Percentiles rank a stretch among this genome's conserved stretches.
phyloP scores from a whole-genome alignment of 805 yeast genomes.

The Candida jianshihensis region DNA sequence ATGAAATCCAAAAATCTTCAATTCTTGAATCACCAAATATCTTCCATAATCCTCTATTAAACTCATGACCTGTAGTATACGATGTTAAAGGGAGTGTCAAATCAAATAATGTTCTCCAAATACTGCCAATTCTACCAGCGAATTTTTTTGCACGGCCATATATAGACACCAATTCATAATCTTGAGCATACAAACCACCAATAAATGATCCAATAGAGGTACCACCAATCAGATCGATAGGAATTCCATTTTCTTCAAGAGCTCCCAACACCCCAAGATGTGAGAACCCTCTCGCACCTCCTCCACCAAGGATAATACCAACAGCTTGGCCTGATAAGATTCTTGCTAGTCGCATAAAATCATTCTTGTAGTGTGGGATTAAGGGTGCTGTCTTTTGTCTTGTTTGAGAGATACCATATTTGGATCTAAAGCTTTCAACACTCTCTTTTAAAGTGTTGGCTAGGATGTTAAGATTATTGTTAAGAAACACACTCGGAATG shows the following conservation, averaged over 20 bases:
- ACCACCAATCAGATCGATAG: conserved; percentile 91
- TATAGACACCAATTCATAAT: conserved; percentile 84
- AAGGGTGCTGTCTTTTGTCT: conserved; percentile 25
- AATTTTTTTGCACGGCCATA: conserved; percentile 87
- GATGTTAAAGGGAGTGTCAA: conserved; percentile 91
- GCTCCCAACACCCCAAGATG: conserved; percentile 92
- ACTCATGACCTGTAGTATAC: conserved; percentile 95
- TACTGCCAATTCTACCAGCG: conserved; percentile 69
- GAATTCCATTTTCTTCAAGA: conserved; percentile 85
- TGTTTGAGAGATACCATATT: conserved; percentile 17
- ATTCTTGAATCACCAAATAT: conserved; percentile 86
- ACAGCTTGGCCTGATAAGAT: conserved; percentile 88
- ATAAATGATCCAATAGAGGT: conserved; percentile 95
- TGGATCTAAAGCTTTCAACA: conserved; percentile 30
- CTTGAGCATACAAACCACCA: conserved; percentile 92
- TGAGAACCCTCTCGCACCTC: conserved; percentile 93
- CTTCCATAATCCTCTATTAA: conserved; percentile 97
- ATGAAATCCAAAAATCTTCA: conserved; percentile 93
- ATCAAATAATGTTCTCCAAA: conserved; percentile 82
- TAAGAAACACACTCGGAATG: conserved; percentile 3
- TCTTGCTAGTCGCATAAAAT: conserved; percentile 84
- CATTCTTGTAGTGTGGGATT: conserved; percentile 60
- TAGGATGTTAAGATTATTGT: conserved; percentile 7
- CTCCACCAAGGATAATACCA: conserved; percentile 94
- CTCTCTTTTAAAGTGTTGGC: conserved; percentile 25